phyloP scores from a whole-genome alignment of 306 rosid genomes.

The Nissolia schottii region DNA sequence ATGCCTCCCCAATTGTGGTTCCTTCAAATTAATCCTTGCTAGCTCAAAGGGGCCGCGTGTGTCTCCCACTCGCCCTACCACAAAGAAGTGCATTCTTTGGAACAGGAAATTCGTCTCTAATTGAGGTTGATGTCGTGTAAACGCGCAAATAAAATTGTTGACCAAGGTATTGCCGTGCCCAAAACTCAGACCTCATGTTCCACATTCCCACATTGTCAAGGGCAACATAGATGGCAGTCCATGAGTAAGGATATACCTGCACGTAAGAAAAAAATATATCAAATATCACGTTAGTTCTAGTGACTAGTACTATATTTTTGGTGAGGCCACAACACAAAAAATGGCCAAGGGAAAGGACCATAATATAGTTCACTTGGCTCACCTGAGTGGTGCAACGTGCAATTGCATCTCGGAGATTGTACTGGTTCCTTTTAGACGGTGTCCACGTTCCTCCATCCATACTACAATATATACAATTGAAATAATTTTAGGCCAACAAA shows the following conservation, averaged over 20 bases:
- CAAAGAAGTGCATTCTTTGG: conserved; percentile 93
- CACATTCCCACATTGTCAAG: conserved; percentile 99
- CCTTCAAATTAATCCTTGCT: not conserved
- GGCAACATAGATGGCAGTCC: conserved; percentile 85
- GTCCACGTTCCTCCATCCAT: conserved; percentile 98
- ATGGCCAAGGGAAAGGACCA: not conserved
- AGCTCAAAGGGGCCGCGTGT: conserved; percentile 75
- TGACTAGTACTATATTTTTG: not conserved
- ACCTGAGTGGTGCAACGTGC: conserved; percentile 95
- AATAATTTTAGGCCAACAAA: conserved; percentile 4
- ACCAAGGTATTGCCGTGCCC: conserved; percentile 94
- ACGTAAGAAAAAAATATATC: too few relatives aligned
- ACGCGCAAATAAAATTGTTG: conserved; percentile 89
- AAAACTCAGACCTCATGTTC: conserved; percentile 90
- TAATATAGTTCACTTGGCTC: not conserved
- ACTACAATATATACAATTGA: conserved; percentile 34
- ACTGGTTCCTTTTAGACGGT: conserved; percentile 50
- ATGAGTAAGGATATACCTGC: conserved; percentile 90
- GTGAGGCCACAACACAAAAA: not conserved
- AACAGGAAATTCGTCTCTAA: conserved; percentile 86
- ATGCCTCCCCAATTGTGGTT: conserved; percentile 21
- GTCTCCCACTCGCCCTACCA: conserved; percentile 77
- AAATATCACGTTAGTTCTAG: not conserved
- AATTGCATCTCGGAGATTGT: conserved; percentile 89
- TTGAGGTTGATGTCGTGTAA: conserved; percentile 63